phyloP scores from a whole-genome alignment of 495 filamentous ascomycete genomes.

The Hyaloscypha variabilis region DNA sequence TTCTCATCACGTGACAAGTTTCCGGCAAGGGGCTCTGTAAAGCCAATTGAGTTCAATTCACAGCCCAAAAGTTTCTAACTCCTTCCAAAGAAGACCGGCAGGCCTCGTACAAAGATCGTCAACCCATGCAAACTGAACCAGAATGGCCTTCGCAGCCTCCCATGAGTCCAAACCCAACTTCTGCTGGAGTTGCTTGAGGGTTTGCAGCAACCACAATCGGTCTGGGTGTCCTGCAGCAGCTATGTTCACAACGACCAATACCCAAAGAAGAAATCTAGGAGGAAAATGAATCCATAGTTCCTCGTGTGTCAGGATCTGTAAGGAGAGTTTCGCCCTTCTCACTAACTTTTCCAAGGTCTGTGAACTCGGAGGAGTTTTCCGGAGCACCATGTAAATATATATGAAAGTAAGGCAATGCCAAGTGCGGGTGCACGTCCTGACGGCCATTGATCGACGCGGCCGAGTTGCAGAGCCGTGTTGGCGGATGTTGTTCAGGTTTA shows the following conservation, averaged over 20 bases:
- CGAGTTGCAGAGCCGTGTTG: neutral
- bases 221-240: neutral
- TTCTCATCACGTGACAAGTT: neutral
- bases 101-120: neutral
- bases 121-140: neutral
- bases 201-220: neutral
- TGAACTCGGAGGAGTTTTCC: neutral
- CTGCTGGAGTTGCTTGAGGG: neutral
- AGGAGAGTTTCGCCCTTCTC: neutral
- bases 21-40: neutral
- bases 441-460: neutral
- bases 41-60: neutral
- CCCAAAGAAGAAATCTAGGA: neutral
- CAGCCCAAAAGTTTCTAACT: neutral
- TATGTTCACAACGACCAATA: neutral
- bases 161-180: neutral
- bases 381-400: slow-evolving; percentile 2
- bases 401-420: slow-evolving; percentile 5
- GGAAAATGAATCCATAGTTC: neutral
- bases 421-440: neutral
- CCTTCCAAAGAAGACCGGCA: neutral
- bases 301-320: neutral
- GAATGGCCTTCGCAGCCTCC: neutral
- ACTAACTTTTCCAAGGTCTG: slow-evolving; percentile 3
- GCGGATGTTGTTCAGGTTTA: neutral